These are phyloP conservation scores for Phytophthora sojae DNA, from an alignment of 352 stramenopile species.

Conservation along the genomic window DNA sequence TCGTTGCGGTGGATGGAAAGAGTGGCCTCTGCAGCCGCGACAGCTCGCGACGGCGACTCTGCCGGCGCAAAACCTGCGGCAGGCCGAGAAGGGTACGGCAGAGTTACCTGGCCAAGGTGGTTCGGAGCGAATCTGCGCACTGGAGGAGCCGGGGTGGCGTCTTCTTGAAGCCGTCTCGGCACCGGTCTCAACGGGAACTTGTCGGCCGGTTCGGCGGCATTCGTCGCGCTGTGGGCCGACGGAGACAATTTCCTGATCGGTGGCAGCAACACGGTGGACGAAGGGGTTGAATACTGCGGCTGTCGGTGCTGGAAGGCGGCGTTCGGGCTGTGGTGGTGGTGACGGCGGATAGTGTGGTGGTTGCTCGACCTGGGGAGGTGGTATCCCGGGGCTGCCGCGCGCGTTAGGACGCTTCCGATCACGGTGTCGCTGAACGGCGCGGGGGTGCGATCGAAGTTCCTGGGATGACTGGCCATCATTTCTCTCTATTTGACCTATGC, in stretches of 20 bases:
- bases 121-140: constrained; percentile 5
- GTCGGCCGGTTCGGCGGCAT: constrained; percentile 14
- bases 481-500: background rate
- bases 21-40: constrained; percentile 23
- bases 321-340: constrained; percentile 4
- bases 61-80: background rate
- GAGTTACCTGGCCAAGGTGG: background rate
- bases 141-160: background rate
- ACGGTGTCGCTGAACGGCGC: constrained; percentile 40
- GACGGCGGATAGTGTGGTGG: background rate
- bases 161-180: constrained; percentile 16
- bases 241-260: constrained; percentile 30
- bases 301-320: constrained; percentile 10
- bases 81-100: background rate
- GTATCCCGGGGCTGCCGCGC: constrained; percentile 9
- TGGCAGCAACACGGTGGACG: constrained; percentile 14
- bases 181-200: constrained; percentile 16
- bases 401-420: constrained; percentile 37
- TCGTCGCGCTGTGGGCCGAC: constrained; percentile 11
- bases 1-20: constrained; percentile 23
- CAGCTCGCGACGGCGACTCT: constrained; percentile 23
- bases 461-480: constrained; percentile 35
- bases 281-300: constrained; percentile 4
- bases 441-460: constrained; percentile 25
- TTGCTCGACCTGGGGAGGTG: constrained; percentile 5